phyloP scores from a whole-genome alignment of 495 filamentous ascomycete species.

The Aspergillus leporis region DNA sequence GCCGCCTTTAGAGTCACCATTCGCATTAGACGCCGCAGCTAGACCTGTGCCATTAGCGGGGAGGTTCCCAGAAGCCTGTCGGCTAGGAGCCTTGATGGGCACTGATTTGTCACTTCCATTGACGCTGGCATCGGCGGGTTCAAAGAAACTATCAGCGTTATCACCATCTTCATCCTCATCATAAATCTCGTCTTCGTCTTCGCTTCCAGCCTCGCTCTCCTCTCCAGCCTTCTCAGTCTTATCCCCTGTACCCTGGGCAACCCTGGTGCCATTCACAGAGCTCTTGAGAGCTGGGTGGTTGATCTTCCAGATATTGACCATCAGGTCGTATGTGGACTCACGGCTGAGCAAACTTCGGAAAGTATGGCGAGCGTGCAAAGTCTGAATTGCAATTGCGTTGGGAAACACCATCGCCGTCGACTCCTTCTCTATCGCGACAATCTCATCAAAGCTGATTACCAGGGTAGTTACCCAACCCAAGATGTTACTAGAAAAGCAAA shows the following conservation, averaged over 20 bases:
- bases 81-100: slow-evolving; percentile 54
- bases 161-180: slow-evolving; percentile 72
- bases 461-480: slow-evolving; percentile 96
- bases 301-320: slow-evolving; percentile 97
- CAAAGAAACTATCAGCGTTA: slow-evolving; percentile 57
- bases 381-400: slow-evolving; percentile 96
- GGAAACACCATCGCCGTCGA: slow-evolving; percentile 94
- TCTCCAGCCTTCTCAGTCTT: slow-evolving; percentile 85
- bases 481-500: slow-evolving; percentile 99
- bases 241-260: slow-evolving; percentile 78
- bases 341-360: slow-evolving; percentile 94
- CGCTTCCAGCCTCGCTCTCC: slow-evolving; percentile 57
- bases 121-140: slow-evolving; percentile 59
- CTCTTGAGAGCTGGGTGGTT: slow-evolving; percentile 88
- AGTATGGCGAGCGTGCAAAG: slow-evolving; percentile 88
- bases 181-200: slow-evolving; percentile 73
- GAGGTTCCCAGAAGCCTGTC: slow-evolving; percentile 68
- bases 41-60: slow-evolving; percentile 38
- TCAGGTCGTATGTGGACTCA: slow-evolving; percentile 94
- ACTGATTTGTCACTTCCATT: slow-evolving; percentile 59
- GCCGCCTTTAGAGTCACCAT: slow-evolving; percentile 50
- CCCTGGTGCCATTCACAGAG: slow-evolving; percentile 79
- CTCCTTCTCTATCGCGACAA: slow-evolving; percentile 95
- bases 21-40: slow-evolving; percentile 21
- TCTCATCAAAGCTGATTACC: slow-evolving; percentile 97